Base-by-base conservation (phyloP, 2,329 filamentous ascomycete species). In the Fusarium coffeatum region DNA sequence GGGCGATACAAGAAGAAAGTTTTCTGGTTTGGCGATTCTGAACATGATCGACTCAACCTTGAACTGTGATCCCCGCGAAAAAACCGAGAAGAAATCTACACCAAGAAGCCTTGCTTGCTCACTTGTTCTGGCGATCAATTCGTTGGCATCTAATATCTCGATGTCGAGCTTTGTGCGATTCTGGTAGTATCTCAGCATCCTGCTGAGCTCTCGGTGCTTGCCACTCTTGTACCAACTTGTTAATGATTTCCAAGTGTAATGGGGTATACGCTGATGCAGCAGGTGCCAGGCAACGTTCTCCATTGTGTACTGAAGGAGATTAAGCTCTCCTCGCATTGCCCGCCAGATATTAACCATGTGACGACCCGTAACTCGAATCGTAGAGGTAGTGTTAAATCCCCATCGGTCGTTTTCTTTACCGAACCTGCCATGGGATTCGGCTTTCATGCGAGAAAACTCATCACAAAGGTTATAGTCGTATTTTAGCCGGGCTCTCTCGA, bases 21-120 rank as follows among this genome's bases (percentile, higher is more conserved):
- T 97, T 78, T 99, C 96, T 0, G 96, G 94, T 78, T 99, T 99
- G 45, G 96, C 95, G 72, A 99, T 98, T 45, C 96, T 90, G 76
- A 98, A 98, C 96, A 99, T 98, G 74, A 98, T 90, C 2, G 95
- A 98, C 80, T 99, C 96, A 42, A 99, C 96, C 79, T 99, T 99
- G 86, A 97, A 98, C 77, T 99, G 96, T 1, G 94, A 98, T 18
- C 96, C 96, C 57, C 96, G 88, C 8, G 93, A 95, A 76, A 98
- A 96, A 57, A 99, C 96, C 0, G 94, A 97, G 78, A 95, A 97
- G 82, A 99, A 99, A 80, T 99, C 96, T 1, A 98, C 92, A 0
- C 96, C 96, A 5, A 99, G 86, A 13, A 99, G 84, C 13, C 96
- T 90, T 11, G 96, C 96, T 79, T 99, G 96, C 79, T 99, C 96